phyloP scores from a whole-genome alignment of 768 basidiomycete species.

The Plicaturopsis crispa region DNA sequence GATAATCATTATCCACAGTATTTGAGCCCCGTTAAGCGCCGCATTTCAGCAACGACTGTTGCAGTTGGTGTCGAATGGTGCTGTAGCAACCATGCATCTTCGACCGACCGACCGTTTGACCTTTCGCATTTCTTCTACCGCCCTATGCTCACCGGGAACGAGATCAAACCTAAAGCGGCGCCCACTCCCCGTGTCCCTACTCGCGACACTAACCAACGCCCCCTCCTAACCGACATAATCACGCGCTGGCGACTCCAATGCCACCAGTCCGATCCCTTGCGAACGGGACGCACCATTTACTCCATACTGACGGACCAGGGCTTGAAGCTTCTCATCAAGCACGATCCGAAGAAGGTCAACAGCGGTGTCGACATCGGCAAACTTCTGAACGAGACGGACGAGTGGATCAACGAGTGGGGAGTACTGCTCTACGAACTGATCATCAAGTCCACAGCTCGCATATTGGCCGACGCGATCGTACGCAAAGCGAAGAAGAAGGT shows the following conservation, averaged over 20 bases:
- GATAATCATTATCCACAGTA: too few relatives aligned
- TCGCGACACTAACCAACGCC: too few relatives aligned
- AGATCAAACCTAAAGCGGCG: too few relatives aligned
- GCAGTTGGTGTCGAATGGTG: constrained; percentile 3
- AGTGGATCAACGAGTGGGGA: constrained; percentile 18
- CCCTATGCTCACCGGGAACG: too few relatives aligned
- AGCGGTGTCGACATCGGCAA: constrained; percentile 4
- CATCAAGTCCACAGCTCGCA: neutral
- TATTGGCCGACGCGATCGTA: neutral
- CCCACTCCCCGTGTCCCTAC: too few relatives aligned
- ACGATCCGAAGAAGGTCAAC: constrained; percentile 5
- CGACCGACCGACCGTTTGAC: too few relatives aligned
- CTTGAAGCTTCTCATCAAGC: constrained; percentile 7
- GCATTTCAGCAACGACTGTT: neutral
- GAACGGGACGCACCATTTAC: constrained; percentile 8
- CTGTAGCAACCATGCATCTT: too few relatives aligned
- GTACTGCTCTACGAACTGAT: too few relatives aligned
- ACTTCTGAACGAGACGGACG: constrained; percentile 11
- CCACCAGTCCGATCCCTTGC: constrained; percentile 5
- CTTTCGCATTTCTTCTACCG: too few relatives aligned
- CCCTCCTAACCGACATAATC: too few relatives aligned
- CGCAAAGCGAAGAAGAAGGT: neutral
- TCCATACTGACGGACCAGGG: constrained; percentile 12
- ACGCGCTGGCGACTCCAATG: too few relatives aligned
- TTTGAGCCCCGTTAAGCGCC: neutral